Percentiles rank a stretch among this genome's conserved stretches.
These are phyloP conservation scores for Brasilioporus rufonigricans DNA, from an alignment of 768 basidiomycete species.

Conservation along the genomic window DNA sequence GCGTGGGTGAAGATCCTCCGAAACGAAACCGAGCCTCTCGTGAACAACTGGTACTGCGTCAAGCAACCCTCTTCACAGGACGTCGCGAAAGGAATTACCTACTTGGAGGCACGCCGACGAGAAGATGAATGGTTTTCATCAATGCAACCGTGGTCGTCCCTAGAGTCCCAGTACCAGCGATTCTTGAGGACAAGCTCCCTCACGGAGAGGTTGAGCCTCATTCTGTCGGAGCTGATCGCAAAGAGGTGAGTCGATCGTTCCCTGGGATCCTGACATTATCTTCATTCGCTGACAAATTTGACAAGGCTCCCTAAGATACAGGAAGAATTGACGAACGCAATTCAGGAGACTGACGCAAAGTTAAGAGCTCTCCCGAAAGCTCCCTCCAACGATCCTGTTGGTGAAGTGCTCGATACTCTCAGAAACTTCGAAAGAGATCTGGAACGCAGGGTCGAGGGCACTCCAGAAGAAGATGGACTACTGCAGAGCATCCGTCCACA, in stretches of 20 bases:
- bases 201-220: slow-evolving; percentile 53
- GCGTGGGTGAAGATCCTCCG: no score
- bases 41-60: no score
- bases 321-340: slow-evolving; percentile 49
- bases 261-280: neutral
- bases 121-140: slow-evolving; percentile 58
- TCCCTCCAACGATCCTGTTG: slow-evolving; percentile 54
- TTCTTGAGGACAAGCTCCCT: slow-evolving; percentile 58
- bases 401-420: slow-evolving; percentile 51
- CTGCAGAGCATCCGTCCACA: no score
- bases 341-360: slow-evolving; percentile 37
- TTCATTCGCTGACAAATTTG: neutral
- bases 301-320: slow-evolving; percentile 61
- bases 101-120: slow-evolving; percentile 55
- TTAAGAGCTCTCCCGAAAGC: slow-evolving; percentile 42
- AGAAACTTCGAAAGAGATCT: no score
- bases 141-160: slow-evolving; percentile 50
- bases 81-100: slow-evolving; percentile 36
- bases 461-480: no score
- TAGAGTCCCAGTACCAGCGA: slow-evolving; percentile 48
- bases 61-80: no score
- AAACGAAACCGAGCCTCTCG: no score
- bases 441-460: no score
- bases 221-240: slow-evolving; percentile 61
- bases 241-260: slow-evolving; percentile 44